phyloP scores from a whole-genome alignment of 371 early-diverging fungal genomes.

The Rhizopus sp. region DNA sequence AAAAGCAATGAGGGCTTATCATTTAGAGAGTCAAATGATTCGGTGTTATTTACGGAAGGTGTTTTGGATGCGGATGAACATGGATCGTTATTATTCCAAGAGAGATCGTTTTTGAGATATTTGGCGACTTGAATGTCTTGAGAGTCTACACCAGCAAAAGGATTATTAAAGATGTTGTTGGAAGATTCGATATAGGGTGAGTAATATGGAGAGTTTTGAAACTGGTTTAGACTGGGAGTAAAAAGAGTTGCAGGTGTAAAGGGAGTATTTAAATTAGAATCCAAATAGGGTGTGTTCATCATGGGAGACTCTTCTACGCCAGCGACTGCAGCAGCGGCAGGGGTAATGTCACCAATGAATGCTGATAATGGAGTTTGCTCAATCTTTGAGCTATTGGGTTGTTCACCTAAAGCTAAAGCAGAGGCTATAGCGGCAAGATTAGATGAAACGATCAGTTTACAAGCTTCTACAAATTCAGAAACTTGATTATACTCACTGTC shows the following conservation, averaged over 20 bases:
- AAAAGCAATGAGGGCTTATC: slow-evolving; percentile 17
- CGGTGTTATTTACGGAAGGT: slow-evolving; percentile 4
- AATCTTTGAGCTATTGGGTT: neutral
- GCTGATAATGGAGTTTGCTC: slow-evolving; percentile 13
- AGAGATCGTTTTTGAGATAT: slow-evolving; percentile 25
- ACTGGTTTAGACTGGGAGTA: slow-evolving; percentile 31
- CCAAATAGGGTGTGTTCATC: slow-evolving; percentile 41
- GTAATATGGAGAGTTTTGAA: slow-evolving; percentile 26
- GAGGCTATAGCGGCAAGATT: slow-evolving; percentile 1
- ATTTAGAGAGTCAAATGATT: slow-evolving; percentile 5
- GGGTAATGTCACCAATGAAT: slow-evolving; percentile 23
- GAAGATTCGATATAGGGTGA: slow-evolving; percentile 25
- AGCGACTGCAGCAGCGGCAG: slow-evolving; percentile 30
- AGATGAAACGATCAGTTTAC: slow-evolving; percentile 20
- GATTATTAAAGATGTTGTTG: neutral
- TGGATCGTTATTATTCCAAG: slow-evolving; percentile 16
- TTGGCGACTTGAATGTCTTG: slow-evolving; percentile 30
- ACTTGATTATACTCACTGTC: slow-evolving; percentile 19
- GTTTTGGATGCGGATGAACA: too few species aligned
- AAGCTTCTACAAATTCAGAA: slow-evolving; percentile 22
- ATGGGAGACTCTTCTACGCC: slow-evolving; percentile 30
- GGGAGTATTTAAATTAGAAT: slow-evolving; percentile 34
- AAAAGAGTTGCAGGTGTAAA: slow-evolving; percentile 38
- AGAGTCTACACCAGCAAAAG: slow-evolving; percentile 4
- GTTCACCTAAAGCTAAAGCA: neutral